Evolutionary conservation across 768 basidiomycete genomes (phyloP), one percentile per base, ranked within the genome.

Genomic region (Boletus subparvulus): DNA sequence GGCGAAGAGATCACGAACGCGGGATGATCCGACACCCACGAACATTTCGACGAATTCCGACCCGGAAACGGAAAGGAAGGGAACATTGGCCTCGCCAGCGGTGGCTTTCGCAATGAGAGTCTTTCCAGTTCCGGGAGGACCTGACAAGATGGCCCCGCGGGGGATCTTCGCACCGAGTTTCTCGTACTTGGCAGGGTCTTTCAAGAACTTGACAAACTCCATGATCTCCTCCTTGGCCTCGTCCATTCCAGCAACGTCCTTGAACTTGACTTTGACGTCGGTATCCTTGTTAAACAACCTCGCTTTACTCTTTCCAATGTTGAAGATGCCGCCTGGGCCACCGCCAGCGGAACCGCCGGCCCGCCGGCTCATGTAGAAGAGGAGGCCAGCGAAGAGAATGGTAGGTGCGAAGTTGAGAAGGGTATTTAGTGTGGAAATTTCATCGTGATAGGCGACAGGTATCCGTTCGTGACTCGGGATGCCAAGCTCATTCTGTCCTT

Each of bases 1-100:
- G 35, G 94, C 90, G 73, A 99, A 99, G 42, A 99, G 85, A 74
- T 99, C 97, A 47, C 97, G 87, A 12, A 99, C 97, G 60, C 97
- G 86, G 4, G 94, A 95, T 3, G 97, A 94, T 55, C 97, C 97
- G 50, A 98, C 97, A 74, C 97, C 97, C 64, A 99, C 97, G 69
- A 98, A 99, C 95, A 98, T 98, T 76, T 99, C 97, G 58, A 99
- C 94, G 70, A 99, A 98, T 70, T 99, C 97, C 42, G 96, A 98
- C 49, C 97, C 97, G 46, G 96, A 98, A 41, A 98, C 97, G 24
- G 94, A 96, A 56, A 98, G 83, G 88, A 99, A 99, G 41, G 97
- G 96, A 6, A 98, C 96, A 43, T 86, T 90, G 6, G 97, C 96
- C 75, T 99, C 97, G 49, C 97, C 97, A 3, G 97, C 97, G 5